A percentile compares a stretch with the other conserved stretches of the same genome.
Evolutionary conservation across 495 filamentous ascomycete genomes (phyloP).

Genomic region (Penicillium bialowiezense): DNA sequence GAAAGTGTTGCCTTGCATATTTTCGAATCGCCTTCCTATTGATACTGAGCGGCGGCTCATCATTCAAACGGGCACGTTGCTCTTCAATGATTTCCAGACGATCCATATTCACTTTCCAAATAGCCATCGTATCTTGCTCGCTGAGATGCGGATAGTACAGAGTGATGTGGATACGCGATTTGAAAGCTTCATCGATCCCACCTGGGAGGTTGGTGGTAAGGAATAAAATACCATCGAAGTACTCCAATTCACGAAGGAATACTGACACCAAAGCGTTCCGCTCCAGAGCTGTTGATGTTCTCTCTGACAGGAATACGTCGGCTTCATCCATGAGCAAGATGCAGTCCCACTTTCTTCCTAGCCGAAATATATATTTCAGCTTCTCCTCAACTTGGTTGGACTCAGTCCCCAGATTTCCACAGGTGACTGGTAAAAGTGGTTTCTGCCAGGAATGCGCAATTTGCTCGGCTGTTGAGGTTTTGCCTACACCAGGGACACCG

Average conservation of each 20-base stretch:
- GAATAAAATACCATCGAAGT: constrained; percentile 46
- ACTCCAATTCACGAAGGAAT: constrained; percentile 57
- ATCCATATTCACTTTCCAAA: no score
- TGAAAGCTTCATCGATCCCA: constrained; percentile 40
- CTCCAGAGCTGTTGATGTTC: constrained; percentile 35
- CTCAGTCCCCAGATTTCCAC: constrained; percentile 36
- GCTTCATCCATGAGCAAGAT: constrained; percentile 57
- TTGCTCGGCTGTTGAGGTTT: constrained; percentile 22
- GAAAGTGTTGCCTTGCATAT: no score
- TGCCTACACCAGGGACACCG: constrained; percentile 48
- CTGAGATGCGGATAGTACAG: constrained; percentile 18
- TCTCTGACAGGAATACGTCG: constrained; percentile 54
- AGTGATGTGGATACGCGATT: constrained; percentile 47
- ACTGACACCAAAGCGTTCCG: constrained; percentile 51
- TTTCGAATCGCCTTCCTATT: no score
- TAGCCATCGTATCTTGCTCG: no score
- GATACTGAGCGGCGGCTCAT: no score
- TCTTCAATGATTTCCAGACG: no score
- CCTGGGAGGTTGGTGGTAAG: constrained; percentile 43
- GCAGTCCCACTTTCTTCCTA: constrained; percentile 44
- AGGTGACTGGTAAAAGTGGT: constrained; percentile 22
- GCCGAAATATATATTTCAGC: constrained; percentile 36
- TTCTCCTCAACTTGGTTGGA: constrained; percentile 38
- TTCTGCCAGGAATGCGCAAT: constrained; percentile 24
- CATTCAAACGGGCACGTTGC: no score